phyloP scores from a whole-genome alignment of 148 eudicot species.

The Chenopodium formosanum region DNA sequence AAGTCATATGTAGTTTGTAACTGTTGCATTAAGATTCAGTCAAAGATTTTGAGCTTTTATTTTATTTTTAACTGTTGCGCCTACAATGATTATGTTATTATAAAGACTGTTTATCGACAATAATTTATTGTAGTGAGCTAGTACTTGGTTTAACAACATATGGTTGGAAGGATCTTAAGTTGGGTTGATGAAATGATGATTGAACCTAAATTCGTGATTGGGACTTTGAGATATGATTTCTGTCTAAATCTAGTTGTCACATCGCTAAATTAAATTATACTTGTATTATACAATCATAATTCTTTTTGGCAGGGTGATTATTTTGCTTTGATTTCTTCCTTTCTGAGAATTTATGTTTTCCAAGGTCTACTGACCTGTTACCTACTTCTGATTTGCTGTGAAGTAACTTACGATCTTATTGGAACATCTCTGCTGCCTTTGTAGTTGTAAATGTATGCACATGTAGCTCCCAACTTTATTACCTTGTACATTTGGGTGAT shows the following conservation, averaged over 20 bases:
- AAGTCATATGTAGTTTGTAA: neutral
- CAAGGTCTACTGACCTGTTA: neutral
- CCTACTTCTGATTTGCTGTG: neutral
- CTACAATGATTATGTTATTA: too few species aligned
- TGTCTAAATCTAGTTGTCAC: neutral
- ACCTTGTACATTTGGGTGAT: neutral
- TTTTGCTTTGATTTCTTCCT: neutral
- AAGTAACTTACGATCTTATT: neutral
- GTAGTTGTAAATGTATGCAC: neutral
- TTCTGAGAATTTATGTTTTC: neutral
- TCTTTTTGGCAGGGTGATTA: neutral
- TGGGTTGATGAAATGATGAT: neutral
- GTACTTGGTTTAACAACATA: too few species aligned
- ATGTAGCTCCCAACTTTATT: neutral
- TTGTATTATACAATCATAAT: neutral
- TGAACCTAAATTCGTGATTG: neutral
- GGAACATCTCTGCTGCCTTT: neutral
- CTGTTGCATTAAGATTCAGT: neutral
- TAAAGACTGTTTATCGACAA: too few species aligned
- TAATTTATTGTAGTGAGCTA: too few species aligned
- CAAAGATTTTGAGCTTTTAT: neutral
- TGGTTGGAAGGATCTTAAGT: neutral
- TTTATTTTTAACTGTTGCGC: too few species aligned
- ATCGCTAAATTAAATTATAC: neutral
- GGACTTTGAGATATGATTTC: neutral